Conservation (phyloP, 2,329 filamentous ascomycete genomes). For the Colletotrichum higginsianum region DNA sequence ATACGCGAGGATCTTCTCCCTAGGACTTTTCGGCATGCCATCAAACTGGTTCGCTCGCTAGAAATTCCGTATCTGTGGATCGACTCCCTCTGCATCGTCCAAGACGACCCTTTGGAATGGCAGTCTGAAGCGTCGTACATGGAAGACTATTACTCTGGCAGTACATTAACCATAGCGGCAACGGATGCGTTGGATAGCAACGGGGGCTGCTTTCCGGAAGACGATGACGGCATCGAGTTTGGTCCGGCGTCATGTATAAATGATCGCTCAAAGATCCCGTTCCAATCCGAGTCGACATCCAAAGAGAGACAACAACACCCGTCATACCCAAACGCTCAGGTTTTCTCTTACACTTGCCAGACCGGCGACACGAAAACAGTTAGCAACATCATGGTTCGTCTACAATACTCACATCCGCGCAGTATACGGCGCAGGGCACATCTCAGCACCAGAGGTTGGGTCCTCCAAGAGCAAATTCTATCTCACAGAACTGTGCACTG, state of each 20-base stretch:
- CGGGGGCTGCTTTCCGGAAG: not conserved
- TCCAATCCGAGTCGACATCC: not conserved
- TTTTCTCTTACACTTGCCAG: not conserved
- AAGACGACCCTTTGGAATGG: conserved; percentile 24
- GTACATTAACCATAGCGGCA: not conserved
- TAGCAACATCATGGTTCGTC: not conserved
- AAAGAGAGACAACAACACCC: no score
- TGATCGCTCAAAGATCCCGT: not conserved
- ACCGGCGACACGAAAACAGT: fast-evolving
- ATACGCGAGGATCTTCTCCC: not conserved
- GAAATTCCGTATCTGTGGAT: conserved; percentile 13
- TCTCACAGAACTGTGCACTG: conserved; percentile 9
- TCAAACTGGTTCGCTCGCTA: not conserved
- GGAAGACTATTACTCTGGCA: conserved; percentile 9
- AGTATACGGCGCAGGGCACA: not conserved
- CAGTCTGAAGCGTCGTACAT: conserved; percentile 14
- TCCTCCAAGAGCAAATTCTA: conserved; percentile 7
- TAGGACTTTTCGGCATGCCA: not conserved
- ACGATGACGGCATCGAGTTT: not conserved
- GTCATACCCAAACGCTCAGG: not conserved
- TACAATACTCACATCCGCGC: not conserved
- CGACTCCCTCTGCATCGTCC: not conserved
- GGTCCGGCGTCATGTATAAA: no score
- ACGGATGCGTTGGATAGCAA: not conserved
- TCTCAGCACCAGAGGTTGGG: conserved; percentile 19